Evolutionary conservation across 2,329 filamentous ascomycete genomes (phyloP).

Genomic region (Penicillium verrucosum): DNA sequence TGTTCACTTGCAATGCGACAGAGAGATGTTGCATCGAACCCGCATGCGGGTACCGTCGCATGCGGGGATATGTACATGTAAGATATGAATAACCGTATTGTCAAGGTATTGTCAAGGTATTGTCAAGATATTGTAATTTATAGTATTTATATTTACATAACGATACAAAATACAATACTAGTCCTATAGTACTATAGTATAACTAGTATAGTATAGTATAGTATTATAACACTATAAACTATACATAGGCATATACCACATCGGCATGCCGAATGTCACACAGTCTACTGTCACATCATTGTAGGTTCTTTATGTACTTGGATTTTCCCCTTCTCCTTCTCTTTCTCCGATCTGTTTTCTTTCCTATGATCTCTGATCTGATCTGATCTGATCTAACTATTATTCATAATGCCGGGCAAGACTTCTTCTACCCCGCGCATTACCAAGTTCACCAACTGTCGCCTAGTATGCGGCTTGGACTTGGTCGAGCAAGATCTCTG

Average conservation of each 20-base stretch:
- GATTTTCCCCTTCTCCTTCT: background rate
- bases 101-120: too few relatives aligned
- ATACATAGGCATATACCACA: conserved; percentile 11
- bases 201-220: too few relatives aligned
- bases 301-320: conserved; percentile 6
- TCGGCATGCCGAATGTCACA: conserved; percentile 26
- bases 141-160: too few relatives aligned
- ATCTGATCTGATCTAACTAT: background rate
- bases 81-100: too few relatives aligned
- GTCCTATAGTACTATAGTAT: too few relatives aligned
- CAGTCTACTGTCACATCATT: conserved; percentile 21
- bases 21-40: background rate
- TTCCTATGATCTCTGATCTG: background rate
- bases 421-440: conserved; percentile 49
- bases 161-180: too few relatives aligned
- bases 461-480: conserved; percentile 64
- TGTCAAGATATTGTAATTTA: too few relatives aligned
- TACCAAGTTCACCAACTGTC: conserved; percentile 87
- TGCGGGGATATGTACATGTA: too few relatives aligned
- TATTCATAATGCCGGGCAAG: conserved; percentile 37
- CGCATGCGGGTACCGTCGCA: too few relatives aligned
- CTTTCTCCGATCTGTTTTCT: background rate
- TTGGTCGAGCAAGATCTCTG: conserved; percentile 79
- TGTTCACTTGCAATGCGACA: background rate
- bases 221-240: too few relatives aligned